A percentile compares a stretch with the other conserved stretches of the same genome.
Conservation (phyloP, 257 asterid species). For the Solanum clarkiae region DNA sequence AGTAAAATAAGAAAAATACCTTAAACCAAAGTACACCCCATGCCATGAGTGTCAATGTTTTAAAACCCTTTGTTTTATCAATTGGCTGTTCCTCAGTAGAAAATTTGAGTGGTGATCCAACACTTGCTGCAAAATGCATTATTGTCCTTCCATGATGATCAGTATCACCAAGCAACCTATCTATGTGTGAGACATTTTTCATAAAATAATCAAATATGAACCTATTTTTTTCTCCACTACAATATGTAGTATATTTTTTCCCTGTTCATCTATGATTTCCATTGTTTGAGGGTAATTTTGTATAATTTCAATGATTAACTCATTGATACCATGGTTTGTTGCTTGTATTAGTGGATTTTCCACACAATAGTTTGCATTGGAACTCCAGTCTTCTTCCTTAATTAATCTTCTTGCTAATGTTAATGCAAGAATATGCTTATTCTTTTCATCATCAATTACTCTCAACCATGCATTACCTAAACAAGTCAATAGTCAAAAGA, state of each 20-base stretch:
- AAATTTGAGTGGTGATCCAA: neutral
- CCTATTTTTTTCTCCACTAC: neutral
- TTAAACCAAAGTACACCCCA: constrained; percentile 8
- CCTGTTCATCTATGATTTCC: neutral
- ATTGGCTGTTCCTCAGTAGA: neutral
- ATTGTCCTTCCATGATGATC: constrained; percentile 1
- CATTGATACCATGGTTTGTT: neutral
- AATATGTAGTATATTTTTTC: neutral
- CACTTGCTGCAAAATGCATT: neutral
- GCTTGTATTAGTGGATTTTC: neutral
- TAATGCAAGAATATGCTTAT: neutral
- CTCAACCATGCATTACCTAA: neutral
- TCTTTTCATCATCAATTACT: neutral
- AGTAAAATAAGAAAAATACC: neutral
- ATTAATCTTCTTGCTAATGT: neutral
- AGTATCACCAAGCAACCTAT: neutral
- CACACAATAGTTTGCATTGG: neutral
- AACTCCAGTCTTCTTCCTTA: neutral
- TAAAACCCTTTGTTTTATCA: neutral
- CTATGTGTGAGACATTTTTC: neutral
- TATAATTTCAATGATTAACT: neutral
- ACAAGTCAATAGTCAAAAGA: neutral
- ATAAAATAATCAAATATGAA: neutral
- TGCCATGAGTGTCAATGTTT: neutral
- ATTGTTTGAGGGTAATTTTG: neutral